Evolutionary conservation across 2,329 filamentous ascomycete genomes (phyloP).

Genomic region (Beauveria medogensis): DNA sequence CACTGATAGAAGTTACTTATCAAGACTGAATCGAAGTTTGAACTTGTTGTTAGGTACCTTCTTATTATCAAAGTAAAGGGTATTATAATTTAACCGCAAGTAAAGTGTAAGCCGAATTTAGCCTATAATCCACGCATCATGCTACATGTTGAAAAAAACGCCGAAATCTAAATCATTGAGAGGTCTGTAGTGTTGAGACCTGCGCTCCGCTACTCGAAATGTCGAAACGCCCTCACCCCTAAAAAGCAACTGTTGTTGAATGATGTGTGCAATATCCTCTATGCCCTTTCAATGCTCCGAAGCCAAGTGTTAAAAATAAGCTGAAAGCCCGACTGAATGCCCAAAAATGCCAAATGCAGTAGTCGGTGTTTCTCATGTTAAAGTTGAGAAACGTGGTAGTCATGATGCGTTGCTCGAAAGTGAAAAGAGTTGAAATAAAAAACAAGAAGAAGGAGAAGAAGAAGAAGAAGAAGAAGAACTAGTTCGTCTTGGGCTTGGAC

Average conservation of each 20-base stretch:
- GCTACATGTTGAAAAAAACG: slow-evolving; percentile 20
- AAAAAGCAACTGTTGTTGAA: slow-evolving; percentile 21
- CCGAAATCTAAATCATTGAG: slow-evolving; percentile 14
- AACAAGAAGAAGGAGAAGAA: slow-evolving; percentile 2
- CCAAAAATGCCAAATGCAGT: neutral
- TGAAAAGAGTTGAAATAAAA: slow-evolving; percentile 4
- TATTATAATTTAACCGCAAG: slow-evolving; percentile 22
- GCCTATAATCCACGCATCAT: neutral
- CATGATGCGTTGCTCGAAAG: slow-evolving; percentile 1
- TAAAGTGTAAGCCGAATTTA: slow-evolving; percentile 3
- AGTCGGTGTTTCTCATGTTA: slow-evolving; percentile 3
- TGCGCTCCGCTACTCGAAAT: slow-evolving; percentile 16
- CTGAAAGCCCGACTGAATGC: too few species aligned
- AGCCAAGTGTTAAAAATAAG: slow-evolving; percentile 12
- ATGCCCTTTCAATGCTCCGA: neutral
- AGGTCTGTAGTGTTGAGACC: slow-evolving; percentile 23
- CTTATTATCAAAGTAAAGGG: slow-evolving; percentile 25
- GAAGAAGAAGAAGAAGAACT: slow-evolving; percentile 4
- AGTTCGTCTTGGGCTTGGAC: slow-evolving; percentile 29
- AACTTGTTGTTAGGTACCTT: slow-evolving; percentile 11
- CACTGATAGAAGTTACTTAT: too few species aligned
- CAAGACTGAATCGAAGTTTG: too few species aligned
- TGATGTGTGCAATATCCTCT: slow-evolving; percentile 10
- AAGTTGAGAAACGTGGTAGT: neutral
- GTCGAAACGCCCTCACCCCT: neutral